phyloP scores from a whole-genome alignment of 1,284 basidiomycete species.

The Ceratobasidium sp. region DNA sequence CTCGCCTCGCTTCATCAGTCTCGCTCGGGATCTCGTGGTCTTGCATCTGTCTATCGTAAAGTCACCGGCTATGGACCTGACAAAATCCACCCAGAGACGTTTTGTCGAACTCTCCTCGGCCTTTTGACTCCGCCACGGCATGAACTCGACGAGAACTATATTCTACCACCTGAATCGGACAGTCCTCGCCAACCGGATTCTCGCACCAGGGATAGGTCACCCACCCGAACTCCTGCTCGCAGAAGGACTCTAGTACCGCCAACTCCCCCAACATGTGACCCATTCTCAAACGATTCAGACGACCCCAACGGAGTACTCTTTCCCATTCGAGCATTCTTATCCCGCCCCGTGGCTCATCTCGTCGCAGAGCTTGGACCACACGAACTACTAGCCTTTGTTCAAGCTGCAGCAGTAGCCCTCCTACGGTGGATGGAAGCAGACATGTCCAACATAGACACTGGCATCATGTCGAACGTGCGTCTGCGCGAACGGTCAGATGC shows the following conservation, averaged over 20 bases:
- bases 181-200: background rate
- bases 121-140: background rate
- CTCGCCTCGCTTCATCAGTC: constrained; percentile 31
- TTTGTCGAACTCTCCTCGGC: constrained; percentile 14
- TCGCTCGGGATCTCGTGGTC: constrained; percentile 30
- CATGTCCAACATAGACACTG: background rate
- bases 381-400: constrained; percentile 22
- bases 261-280: constrained; percentile 34
- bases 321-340: constrained; percentile 34
- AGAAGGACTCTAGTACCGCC: constrained; percentile 18
- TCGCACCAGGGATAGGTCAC: background rate
- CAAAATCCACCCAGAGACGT: constrained; percentile 17
- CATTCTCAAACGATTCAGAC: constrained; percentile 33
- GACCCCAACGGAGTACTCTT: constrained; percentile 23
- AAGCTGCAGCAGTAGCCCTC: constrained; percentile 14
- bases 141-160: constrained; percentile 20
- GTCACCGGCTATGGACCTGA: background rate
- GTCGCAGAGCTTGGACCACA: constrained; percentile 28
- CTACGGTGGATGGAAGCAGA: constrained; percentile 26
- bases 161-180: constrained; percentile 3
- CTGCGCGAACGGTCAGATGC: constrained; percentile 7
- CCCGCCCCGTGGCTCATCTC: constrained; percentile 23
- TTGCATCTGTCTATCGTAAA: constrained; percentile 26
- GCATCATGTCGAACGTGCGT: background rate
- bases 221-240: constrained; percentile 14